phyloP scores from a whole-genome alignment of 257 asterid species.

The Scutellaria minor region DNA sequence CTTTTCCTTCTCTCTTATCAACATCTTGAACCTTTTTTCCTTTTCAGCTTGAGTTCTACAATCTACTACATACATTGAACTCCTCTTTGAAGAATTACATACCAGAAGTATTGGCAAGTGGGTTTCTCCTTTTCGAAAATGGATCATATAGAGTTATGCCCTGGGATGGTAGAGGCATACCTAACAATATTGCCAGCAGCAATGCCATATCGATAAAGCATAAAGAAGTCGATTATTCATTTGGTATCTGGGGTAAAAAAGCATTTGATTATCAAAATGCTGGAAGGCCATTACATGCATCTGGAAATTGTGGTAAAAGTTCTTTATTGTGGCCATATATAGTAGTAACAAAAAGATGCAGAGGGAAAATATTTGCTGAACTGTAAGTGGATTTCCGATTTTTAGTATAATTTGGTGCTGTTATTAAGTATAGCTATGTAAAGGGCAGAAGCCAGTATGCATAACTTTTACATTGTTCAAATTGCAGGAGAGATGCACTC shows the following conservation, averaged over 20 bases:
- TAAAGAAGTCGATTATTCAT: no score
- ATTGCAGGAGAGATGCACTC: conserved; percentile 78
- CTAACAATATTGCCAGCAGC: no score
- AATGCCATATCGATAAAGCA: no score
- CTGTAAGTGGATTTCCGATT: conserved; percentile 58
- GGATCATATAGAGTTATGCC: no score
- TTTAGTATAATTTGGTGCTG: conserved; percentile 23
- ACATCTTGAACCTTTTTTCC: conserved; percentile 19
- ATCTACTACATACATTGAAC: conserved; percentile 40
- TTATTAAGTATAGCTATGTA: background rate
- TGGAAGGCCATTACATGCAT: conserved; percentile 49
- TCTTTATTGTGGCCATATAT: conserved; percentile 78
- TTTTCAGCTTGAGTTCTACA: conserved; percentile 86
- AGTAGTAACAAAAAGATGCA: conserved; percentile 74
- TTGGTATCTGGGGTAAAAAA: conserved; percentile 53
- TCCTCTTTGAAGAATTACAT: no score
- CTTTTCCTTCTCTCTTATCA: conserved; percentile 9
- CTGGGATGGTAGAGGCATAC: no score
- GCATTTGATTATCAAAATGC: conserved; percentile 66
- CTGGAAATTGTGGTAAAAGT: conserved; percentile 47
- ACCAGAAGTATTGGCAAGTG: no score
- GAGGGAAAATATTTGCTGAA: conserved; percentile 82
- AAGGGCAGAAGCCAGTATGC: conserved; percentile 2
- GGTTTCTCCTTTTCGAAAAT: no score
- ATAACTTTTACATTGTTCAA: conserved; percentile 29